phyloP scores from a whole-genome alignment of 768 basidiomycete genomes.

The Cubamyces lactineus region DNA sequence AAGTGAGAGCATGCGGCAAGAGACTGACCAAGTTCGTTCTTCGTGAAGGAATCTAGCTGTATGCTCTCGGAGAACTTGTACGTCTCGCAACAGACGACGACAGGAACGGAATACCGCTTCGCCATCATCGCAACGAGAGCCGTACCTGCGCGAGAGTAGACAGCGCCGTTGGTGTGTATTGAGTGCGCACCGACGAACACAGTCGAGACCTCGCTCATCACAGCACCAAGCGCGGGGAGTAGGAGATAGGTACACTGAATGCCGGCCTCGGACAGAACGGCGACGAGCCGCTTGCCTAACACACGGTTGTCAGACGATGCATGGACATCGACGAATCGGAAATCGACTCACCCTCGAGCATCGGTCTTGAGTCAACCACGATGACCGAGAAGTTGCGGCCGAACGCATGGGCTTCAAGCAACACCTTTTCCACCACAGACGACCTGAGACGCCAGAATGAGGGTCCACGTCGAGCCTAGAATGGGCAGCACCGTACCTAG shows the following conservation, averaged over 20 bases:
- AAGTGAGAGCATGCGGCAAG: background rate
- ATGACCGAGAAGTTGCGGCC: constrained; percentile 88
- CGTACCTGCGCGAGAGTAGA: constrained; percentile 93
- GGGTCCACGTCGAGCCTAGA: background rate
- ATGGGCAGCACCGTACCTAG: constrained; percentile 56
- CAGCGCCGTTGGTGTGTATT: constrained; percentile 91
- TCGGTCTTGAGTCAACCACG: constrained; percentile 92
- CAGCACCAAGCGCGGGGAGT: constrained; percentile 79
- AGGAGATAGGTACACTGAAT: constrained; percentile 92
- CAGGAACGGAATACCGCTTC: constrained; percentile 84
- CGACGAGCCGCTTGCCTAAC: constrained; percentile 78
- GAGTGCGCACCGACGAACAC: constrained; percentile 94
- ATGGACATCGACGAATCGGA: constrained; percentile 1
- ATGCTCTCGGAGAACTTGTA: constrained; percentile 97
- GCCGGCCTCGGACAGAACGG: constrained; percentile 63
- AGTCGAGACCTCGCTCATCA: constrained; percentile 80
- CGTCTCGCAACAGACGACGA: constrained; percentile 97
- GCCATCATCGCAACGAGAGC: constrained; percentile 97
- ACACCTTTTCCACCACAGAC: constrained; percentile 89
- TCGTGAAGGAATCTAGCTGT: constrained; percentile 91
- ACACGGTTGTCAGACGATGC: background rate
- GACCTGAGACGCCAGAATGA: constrained; percentile 55
- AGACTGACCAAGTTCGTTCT: constrained; percentile 88
- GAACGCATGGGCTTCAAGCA: constrained; percentile 74
- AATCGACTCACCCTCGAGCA: constrained; percentile 73